Base-by-base conservation (phyloP, 306 rosid genomes). In the Quercus suber region DNA sequence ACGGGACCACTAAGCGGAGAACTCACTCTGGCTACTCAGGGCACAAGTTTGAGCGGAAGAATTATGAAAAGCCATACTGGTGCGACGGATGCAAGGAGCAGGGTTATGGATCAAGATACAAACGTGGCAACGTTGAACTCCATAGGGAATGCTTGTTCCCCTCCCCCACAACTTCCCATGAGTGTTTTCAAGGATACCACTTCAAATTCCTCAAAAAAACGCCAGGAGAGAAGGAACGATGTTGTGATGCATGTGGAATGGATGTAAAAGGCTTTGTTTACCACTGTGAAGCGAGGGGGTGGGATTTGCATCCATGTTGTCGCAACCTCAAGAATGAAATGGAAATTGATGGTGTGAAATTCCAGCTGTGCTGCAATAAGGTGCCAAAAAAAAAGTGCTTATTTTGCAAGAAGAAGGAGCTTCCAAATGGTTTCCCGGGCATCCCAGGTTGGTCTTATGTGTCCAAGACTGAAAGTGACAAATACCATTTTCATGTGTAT, bases 361-460 rank as follows among this genome's bases (percentile, higher is more conserved):
- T 74, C 41, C 37, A 30, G 58, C 76, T 81, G 31, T 28, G 31
- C 37, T 2, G 52, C 28, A 3, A 65, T 6, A 1, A 58, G 21
- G 73, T 56, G 8, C 12, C 45, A 2, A 4, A 23, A 5, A 68
- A 69, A 28, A 28, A 0, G 28, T 81, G 84, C 35, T 18, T 55
- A 12, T 74, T 79, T 79, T 80, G 83, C 55, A 45, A n/a, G 15
- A 23, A 74, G 31, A 68, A 21, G 43, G 65, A 43, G 79, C 37
- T 43, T 31, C n/a, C 51, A 10, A 21, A 30, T 31, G 4, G 61
- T 30, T 19, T 8, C 9, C 59, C 25, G 31, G 31, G 4, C 31
- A 28, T 28, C 31, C 31, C 4, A 41, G 79, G 83, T 4, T 80
- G 83, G 83, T 80, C 83, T 4, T 80, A 80, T 27, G 55, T 74